These are phyloP conservation scores for Encephalitozoon hellem DNA, from an alignment of 371 early-diverging fungal species.

Conservation along the genomic window DNA sequence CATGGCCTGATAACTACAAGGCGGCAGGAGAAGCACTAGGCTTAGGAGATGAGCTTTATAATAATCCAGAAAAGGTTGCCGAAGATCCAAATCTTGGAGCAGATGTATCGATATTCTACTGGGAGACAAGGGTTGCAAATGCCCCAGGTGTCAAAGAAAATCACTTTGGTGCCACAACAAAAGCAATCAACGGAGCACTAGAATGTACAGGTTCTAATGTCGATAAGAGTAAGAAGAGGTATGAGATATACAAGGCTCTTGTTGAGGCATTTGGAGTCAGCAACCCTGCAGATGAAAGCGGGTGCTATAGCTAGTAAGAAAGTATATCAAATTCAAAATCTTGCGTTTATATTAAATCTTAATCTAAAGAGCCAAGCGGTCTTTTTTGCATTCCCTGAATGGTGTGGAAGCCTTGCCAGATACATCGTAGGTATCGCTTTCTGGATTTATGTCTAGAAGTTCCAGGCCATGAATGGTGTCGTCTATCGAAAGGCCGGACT, in stretches of 20 bases:
- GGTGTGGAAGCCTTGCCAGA: not conserved
- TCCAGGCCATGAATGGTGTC: constrained; percentile 46
- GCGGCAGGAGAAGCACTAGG: constrained; percentile 56
- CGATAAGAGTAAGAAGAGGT: constrained; percentile 55
- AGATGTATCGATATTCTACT: constrained; percentile 58
- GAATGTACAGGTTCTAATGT: constrained; percentile 56
- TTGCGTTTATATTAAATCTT: not conserved
- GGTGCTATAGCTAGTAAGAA: constrained; percentile 59
- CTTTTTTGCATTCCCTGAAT: constrained; percentile 7
- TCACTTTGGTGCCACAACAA: constrained; percentile 60
- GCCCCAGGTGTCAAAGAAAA: constrained; percentile 51
- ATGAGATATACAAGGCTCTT: constrained; percentile 53
- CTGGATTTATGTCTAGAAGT: constrained; percentile 33
- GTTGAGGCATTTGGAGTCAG: constrained; percentile 53
- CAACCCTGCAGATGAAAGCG: constrained; percentile 52
- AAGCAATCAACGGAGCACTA: constrained; percentile 61
- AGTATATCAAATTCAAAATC: constrained; percentile 25
- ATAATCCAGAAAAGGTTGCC: constrained; percentile 59
- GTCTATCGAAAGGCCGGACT: constrained; percentile 42
- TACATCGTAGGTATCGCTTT: constrained; percentile 1
- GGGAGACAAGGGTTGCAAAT: constrained; percentile 57
- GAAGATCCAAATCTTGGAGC: constrained; percentile 57
- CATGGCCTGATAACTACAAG: constrained; percentile 61
- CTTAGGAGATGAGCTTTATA: constrained; percentile 50
- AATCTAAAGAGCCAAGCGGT: not conserved